These are phyloP conservation scores for Ustilago vetiveriae DNA, from an alignment of 1,284 basidiomycete species.

Conservation along the genomic window DNA sequence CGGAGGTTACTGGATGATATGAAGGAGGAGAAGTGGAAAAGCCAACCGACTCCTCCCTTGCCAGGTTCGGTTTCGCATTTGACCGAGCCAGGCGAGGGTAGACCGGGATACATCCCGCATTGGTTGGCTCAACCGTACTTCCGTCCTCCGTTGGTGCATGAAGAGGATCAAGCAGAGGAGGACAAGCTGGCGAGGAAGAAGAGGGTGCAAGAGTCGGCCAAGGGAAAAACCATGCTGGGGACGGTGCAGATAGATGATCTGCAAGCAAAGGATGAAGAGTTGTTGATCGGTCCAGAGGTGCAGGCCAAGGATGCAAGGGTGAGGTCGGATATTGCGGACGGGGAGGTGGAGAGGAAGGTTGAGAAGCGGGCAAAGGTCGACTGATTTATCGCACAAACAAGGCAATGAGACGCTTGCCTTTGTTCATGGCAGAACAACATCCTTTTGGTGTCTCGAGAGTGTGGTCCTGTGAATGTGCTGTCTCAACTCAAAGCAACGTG, in stretches of 20 bases:
- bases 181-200: constrained; percentile 1
- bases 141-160: constrained; percentile 69
- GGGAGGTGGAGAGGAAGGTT: not conserved
- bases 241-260: constrained; percentile 12
- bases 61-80: constrained; percentile 30
- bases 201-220: constrained; percentile 9
- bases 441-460: too few relatives aligned
- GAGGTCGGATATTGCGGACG: constrained; percentile 14
- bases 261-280: constrained; percentile 15
- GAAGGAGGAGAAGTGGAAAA: constrained; percentile 13
- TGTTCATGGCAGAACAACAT: too few relatives aligned
- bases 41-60: constrained; percentile 19
- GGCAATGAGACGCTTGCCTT: not conserved
- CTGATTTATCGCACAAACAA: not conserved
- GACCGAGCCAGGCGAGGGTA: constrained; percentile 60
- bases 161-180: constrained; percentile 2
- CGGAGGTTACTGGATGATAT: constrained; percentile 73
- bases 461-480: too few relatives aligned
- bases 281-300: constrained; percentile 1
- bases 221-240: not conserved
- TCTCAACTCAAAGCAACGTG: too few relatives aligned
- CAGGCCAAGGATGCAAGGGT: not conserved
- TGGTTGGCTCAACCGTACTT: constrained; percentile 90
- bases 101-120: constrained; percentile 75
- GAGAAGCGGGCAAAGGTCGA: constrained; percentile 18